These are phyloP conservation scores for Hansfordia pulvinata DNA, from an alignment of 2,329 filamentous ascomycete species.

Conservation along the genomic window DNA sequence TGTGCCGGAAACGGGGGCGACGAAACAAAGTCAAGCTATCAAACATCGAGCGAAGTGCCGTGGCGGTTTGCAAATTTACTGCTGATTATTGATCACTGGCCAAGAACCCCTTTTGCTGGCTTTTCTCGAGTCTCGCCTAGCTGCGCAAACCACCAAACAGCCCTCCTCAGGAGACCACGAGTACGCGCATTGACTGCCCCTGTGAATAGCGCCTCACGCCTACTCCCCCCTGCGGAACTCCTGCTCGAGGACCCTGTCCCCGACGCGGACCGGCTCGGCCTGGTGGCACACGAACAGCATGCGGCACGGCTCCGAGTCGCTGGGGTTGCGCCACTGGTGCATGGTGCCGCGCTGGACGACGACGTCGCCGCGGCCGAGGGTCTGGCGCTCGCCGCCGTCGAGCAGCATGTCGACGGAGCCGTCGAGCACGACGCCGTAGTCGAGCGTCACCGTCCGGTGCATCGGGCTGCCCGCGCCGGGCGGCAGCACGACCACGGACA, in stretches of 20 bases:
- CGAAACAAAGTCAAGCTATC: too few relatives aligned
- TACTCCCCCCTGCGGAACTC: too few relatives aligned
- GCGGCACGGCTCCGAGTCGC: not conserved
- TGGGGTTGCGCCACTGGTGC: not conserved
- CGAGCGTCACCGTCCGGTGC: not conserved
- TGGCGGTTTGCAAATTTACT: too few relatives aligned
- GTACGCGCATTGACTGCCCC: too few relatives aligned
- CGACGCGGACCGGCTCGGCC: not conserved
- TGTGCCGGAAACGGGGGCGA: too few relatives aligned
- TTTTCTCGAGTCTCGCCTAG: too few relatives aligned
- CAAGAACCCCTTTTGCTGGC: too few relatives aligned
- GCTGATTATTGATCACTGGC: too few relatives aligned
- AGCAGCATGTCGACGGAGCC: not conserved
- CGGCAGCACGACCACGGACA: not conserved
- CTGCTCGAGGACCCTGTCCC: not conserved
- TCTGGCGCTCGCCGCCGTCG: not conserved
- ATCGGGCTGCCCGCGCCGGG: not conserved
- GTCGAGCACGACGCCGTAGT: not conserved
- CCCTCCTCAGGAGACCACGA: too few relatives aligned
- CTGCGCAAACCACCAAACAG: too few relatives aligned
- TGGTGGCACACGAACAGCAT: not conserved
- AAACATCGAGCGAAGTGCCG: too few relatives aligned
- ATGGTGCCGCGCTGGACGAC: constrained; percentile 1
- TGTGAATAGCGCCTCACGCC: too few relatives aligned
- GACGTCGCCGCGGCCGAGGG: not conserved